Percentiles rank a stretch among this genome's conserved stretches.
Conservation (phyloP, 352 stramenopile species). For the Pythium coloratum region DNA sequence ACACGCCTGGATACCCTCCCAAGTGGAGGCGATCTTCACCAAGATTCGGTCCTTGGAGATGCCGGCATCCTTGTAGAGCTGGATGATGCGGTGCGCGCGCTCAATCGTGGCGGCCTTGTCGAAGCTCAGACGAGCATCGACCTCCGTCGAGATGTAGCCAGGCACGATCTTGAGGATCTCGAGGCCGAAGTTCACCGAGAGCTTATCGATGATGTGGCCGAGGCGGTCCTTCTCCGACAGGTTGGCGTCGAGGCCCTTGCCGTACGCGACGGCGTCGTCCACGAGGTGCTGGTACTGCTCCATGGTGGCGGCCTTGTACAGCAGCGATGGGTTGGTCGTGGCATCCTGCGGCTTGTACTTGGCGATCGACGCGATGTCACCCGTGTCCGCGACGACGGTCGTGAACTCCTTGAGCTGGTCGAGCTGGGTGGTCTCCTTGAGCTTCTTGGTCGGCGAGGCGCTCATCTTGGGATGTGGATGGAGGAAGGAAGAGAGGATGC, state of each 20-base stretch:
- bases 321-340: slow-evolving; percentile 98
- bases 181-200: slow-evolving; percentile 98
- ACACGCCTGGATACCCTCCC: slow-evolving; percentile 97
- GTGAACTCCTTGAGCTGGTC: slow-evolving; percentile 97
- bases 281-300: slow-evolving; percentile 96
- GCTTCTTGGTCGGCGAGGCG: slow-evolving; percentile 73
- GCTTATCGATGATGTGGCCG: slow-evolving; percentile 95
- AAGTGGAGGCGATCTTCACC: slow-evolving; percentile 98
- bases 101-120: slow-evolving; percentile 93
- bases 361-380: slow-evolving; percentile 92
- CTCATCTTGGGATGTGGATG: slow-evolving; percentile 38
- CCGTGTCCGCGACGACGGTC: slow-evolving; percentile 98
- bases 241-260: slow-evolving; percentile 66
- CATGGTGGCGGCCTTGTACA: slow-evolving; percentile 97
- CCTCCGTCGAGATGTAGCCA: slow-evolving; percentile 98
- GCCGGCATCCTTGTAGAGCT: slow-evolving; percentile 95
- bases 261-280: slow-evolving; percentile 94
- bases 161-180: slow-evolving; percentile 97
- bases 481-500: slow-evolving; percentile 14
- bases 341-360: slow-evolving; percentile 96
- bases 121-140: slow-evolving; percentile 97
- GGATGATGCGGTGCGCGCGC: slow-evolving; percentile 94
- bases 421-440: slow-evolving; percentile 78
- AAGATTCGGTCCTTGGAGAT: slow-evolving; percentile 96
- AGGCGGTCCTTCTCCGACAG: slow-evolving; percentile 87